phyloP scores from a whole-genome alignment of 148 eudicot species.

The Tetragonia tetragonoides region DNA sequence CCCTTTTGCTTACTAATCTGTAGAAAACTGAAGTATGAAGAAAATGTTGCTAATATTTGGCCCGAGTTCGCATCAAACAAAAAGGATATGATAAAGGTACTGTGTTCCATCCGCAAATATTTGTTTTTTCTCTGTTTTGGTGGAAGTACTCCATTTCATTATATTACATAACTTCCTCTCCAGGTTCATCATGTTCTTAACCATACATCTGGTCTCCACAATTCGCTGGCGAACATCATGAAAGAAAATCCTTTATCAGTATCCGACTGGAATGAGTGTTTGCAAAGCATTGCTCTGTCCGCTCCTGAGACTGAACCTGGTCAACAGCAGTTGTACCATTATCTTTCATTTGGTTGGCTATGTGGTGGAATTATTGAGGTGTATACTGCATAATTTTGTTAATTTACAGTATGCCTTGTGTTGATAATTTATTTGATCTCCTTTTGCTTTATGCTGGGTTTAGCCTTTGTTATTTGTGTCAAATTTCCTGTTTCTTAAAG shows the following conservation, averaged over 20 bases:
- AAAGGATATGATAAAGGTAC: conserved; percentile 79
- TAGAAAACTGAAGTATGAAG: conserved; percentile 90
- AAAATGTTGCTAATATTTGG: conserved; percentile 80
- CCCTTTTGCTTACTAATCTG: conserved; percentile 7
- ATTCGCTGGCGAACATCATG: conserved; percentile 64
- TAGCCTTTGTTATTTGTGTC: background rate
- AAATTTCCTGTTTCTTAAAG: background rate
- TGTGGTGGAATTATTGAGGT: conserved; percentile 98
- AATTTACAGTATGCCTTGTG: background rate
- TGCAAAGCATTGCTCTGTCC: conserved; percentile 49
- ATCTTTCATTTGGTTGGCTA: conserved; percentile 93
- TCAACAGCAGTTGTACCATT: conserved; percentile 76
- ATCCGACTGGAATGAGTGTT: conserved; percentile 84
- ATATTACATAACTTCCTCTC: conserved; percentile 17
- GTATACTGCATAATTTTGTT: background rate
- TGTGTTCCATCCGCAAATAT: conserved; percentile 3
- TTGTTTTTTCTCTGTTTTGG: conserved; percentile 7
- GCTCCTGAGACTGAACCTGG: conserved; percentile 90
- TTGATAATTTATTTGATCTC: conserved; percentile 3
- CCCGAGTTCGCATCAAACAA: conserved; percentile 75
- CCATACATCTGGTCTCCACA: conserved; percentile 94
- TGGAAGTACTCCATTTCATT: background rate
- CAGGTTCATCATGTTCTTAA: conserved; percentile 97
- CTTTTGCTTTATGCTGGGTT: background rate
- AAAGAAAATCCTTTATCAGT: conserved; percentile 68